Evolutionary conservation across 345 rosid species (phyloP).

Genomic region (Lagerstroemia speciosa): DNA sequence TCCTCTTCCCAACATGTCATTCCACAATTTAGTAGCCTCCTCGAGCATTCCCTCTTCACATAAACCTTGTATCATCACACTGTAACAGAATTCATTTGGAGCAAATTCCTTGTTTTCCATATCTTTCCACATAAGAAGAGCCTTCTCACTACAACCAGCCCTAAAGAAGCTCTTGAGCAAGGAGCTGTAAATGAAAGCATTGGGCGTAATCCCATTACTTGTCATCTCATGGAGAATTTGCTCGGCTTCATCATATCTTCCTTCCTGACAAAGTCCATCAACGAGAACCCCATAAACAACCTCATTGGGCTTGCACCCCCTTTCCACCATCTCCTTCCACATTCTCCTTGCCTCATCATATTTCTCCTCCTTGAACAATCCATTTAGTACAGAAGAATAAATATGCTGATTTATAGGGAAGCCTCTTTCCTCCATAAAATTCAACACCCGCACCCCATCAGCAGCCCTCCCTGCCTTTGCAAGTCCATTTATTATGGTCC

Average conservation of each 20-base stretch:
- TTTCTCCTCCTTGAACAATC: slow-evolving; percentile 75
- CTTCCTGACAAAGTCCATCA: slow-evolving; percentile 67
- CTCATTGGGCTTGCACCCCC: slow-evolving; percentile 44
- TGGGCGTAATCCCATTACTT: slow-evolving; percentile 50
- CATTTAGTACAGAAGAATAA: slow-evolving; percentile 67
- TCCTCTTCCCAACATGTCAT: slow-evolving; percentile 61
- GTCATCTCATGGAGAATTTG: slow-evolving; percentile 47
- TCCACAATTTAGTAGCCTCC: slow-evolving; percentile 72
- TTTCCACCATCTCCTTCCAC: slow-evolving; percentile 52
- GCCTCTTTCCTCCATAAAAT: slow-evolving; percentile 71
- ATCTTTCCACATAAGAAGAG: slow-evolving; percentile 67
- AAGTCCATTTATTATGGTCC: slow-evolving; percentile 73
- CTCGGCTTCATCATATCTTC: slow-evolving; percentile 59
- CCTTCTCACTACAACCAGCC: slow-evolving; percentile 46
- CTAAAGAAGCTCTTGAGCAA: slow-evolving; percentile 75
- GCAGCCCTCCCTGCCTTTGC: slow-evolving; percentile 57
- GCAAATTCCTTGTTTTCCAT: slow-evolving; percentile 33
- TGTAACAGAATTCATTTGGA: slow-evolving; percentile 55
- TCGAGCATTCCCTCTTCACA: slow-evolving; percentile 50
- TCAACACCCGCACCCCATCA: slow-evolving; percentile 46
- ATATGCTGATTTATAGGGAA: slow-evolving; percentile 45
- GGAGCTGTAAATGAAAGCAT: slow-evolving; percentile 82
- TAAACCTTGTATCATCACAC: slow-evolving; percentile 69
- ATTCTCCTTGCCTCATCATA: slow-evolving; percentile 50
- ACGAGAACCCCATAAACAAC: slow-evolving; percentile 66